Conservation (phyloP, 2,329 filamentous ascomycete genomes). For the Alternaria sp. region DNA sequence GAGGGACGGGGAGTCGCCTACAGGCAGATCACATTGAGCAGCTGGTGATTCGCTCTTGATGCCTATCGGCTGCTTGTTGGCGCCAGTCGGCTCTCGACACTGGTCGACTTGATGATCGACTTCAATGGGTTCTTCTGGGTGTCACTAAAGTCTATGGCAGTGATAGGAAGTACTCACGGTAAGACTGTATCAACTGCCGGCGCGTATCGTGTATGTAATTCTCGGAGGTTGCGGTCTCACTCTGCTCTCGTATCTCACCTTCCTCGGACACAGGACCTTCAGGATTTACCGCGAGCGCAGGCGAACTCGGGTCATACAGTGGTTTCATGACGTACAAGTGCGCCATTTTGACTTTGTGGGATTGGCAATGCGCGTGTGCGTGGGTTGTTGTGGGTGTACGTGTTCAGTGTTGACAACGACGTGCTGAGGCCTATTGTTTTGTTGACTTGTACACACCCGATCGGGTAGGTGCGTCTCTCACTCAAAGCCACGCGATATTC, state of each 20-base stretch:
- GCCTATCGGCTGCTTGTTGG: neutral
- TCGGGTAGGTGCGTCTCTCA: neutral
- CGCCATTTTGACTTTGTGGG: neutral
- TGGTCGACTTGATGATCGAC: neutral
- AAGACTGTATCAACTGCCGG: neutral
- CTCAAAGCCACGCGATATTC: neutral
- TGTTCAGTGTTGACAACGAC: neutral
- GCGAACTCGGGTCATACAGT: neutral
- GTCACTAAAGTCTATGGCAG: neutral
- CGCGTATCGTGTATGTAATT: neutral
- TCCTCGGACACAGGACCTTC: neutral
- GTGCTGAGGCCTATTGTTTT: neutral
- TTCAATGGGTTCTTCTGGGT: neutral
- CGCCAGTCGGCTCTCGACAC: neutral
- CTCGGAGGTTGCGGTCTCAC: neutral
- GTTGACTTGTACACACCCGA: neutral
- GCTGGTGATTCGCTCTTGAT: neutral
- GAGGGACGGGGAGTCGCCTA: neutral
- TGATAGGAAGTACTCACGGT: neutral
- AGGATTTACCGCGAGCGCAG: neutral
- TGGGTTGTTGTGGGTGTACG: neutral
- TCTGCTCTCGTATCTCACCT: neutral
- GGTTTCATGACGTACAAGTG: neutral
- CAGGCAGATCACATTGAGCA: neutral
- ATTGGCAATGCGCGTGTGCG: neutral